These are phyloP conservation scores for Cynanchum wilfordii DNA, from an alignment of 257 asterid genomes.

Conservation along the genomic window DNA sequence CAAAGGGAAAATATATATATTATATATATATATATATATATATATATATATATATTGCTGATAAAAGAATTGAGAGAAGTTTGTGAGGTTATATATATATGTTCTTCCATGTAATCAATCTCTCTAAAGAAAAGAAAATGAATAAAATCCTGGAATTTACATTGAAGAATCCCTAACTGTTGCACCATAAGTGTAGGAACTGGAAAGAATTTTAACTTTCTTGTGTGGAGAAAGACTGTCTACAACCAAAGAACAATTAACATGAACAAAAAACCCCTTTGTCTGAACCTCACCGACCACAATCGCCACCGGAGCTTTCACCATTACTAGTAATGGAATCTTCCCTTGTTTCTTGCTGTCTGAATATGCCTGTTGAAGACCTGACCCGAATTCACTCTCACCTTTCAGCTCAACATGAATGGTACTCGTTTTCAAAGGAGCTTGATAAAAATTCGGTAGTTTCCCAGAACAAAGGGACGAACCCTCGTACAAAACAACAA, in stretches of 20 bases:
- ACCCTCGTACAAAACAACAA: constrained; percentile 23
- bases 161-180: neutral
- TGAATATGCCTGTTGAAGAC: constrained; percentile 22
- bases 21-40: no score
- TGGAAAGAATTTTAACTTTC: constrained; percentile 27
- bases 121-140: neutral
- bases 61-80: no score
- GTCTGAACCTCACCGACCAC: constrained; percentile 6
- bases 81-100: no score
- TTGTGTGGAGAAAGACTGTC: constrained; percentile 34
- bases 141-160: neutral
- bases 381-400: constrained; percentile 30
- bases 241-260: constrained; percentile 31
- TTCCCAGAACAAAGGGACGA: constrained; percentile 36
- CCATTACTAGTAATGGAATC: constrained; percentile 43
- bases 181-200: constrained; percentile 7
- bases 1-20: no score
- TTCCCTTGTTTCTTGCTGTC: constrained; percentile 19
- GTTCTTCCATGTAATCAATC: neutral
- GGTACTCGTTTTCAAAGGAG: constrained; percentile 29
- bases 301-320: constrained; percentile 32
- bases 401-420: constrained; percentile 38
- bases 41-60: no score
- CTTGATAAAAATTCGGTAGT: constrained; percentile 45
- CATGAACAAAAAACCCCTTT: constrained; percentile 20